Evolutionary conservation across 352 stramenopile genomes (phyloP).

Genomic region (Phytopythium oedochilum): DNA sequence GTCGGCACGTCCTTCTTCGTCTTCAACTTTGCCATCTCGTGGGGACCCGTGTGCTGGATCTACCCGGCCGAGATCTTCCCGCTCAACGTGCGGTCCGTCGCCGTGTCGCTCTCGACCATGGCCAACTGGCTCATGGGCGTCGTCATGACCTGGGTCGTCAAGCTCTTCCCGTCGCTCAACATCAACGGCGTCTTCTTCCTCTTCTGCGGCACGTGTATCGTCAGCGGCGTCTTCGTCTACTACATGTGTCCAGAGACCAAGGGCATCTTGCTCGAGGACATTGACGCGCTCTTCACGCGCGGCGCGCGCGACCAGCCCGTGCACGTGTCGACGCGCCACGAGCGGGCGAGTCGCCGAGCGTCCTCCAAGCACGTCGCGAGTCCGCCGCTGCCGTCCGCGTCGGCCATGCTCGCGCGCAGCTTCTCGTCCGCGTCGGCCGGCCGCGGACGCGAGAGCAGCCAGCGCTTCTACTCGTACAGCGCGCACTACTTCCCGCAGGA

Average conservation of each 20-base stretch:
- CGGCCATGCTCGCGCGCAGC: constrained; percentile 13
- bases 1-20: constrained; percentile 35
- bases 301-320: constrained; percentile 23
- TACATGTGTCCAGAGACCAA: constrained; percentile 49
- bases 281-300: constrained; percentile 43
- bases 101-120: constrained; percentile 45
- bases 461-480: not conserved
- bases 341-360: constrained; percentile 3
- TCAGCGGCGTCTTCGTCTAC: constrained; percentile 40
- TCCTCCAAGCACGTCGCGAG: constrained; percentile 1
- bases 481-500: constrained; percentile 7
- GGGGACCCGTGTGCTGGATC: constrained; percentile 32
- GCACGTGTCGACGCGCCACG: constrained; percentile 21
- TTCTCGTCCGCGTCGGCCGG: constrained; percentile 9
- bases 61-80: constrained; percentile 35
- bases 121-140: constrained; percentile 44
- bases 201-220: constrained; percentile 36
- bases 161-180: constrained; percentile 44
- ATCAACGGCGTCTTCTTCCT: constrained; percentile 46
- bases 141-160: constrained; percentile 46
- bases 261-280: constrained; percentile 47
- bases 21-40: constrained; percentile 36
- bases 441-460: not conserved
- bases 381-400: constrained; percentile 16
- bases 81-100: constrained; percentile 32